Evolutionary conservation across 495 filamentous ascomycete species (phyloP).

Genomic region (Cercophora scortea): DNA sequence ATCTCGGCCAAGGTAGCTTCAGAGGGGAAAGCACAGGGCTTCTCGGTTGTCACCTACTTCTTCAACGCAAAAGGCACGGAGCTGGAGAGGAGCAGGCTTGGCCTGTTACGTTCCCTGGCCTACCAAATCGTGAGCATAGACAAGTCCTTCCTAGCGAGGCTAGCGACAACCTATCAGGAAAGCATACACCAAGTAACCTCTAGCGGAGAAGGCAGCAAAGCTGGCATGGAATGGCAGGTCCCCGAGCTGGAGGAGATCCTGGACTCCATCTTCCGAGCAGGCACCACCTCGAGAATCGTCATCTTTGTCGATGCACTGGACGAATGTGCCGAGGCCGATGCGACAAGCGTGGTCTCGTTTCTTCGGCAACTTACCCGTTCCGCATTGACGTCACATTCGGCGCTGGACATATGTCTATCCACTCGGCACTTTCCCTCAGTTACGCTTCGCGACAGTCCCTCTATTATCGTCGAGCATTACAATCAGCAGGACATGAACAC

Average conservation of each 20-base stretch:
- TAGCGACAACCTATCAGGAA: too few species aligned
- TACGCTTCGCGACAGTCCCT: background rate
- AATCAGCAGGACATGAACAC: constrained; percentile 4
- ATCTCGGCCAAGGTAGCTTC: background rate
- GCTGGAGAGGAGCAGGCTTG: constrained; percentile 23
- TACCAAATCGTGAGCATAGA: constrained; percentile 15
- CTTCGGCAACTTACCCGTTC: background rate
- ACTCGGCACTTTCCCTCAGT: background rate
- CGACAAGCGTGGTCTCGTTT: background rate
- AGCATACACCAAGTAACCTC: too few species aligned
- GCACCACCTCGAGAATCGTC: constrained; percentile 7
- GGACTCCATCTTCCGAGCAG: background rate
- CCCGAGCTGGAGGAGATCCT: background rate
- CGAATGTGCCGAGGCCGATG: constrained; percentile 19
- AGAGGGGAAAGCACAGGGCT: background rate
- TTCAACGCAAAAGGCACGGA: constrained; percentile 30
- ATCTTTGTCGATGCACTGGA: constrained; percentile 36
- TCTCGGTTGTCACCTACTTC: constrained; percentile 26
- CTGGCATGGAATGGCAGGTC: background rate
- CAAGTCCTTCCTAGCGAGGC: too few species aligned
- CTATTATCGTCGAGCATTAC: background rate
- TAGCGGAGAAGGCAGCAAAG: too few species aligned
- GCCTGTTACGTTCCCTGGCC: constrained; percentile 26
- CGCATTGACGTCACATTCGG: background rate
- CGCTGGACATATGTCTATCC: background rate